Percentiles rank a stretch among this genome's conserved stretches.
phyloP scores from a whole-genome alignment of 495 filamentous ascomycete genomes.

The Podospora pseudocomata region DNA sequence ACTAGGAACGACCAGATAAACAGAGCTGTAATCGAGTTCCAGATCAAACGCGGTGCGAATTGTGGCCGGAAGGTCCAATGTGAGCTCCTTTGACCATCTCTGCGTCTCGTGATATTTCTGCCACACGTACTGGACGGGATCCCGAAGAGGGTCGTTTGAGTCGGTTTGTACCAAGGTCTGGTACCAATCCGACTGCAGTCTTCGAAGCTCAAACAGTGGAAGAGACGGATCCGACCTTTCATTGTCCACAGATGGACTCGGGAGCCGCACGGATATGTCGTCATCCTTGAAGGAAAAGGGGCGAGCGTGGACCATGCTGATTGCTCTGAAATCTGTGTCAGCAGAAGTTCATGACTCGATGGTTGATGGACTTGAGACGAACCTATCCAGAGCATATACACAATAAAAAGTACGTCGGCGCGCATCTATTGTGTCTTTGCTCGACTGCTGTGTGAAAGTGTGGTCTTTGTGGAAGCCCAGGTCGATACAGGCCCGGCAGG shows the following conservation, averaged over 20 bases:
- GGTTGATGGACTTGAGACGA: conserved; percentile 21
- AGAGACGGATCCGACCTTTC: conserved; percentile 49
- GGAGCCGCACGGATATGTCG: conserved; percentile 66
- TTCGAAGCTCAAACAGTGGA: conserved; percentile 70
- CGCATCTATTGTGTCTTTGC: conserved; percentile 61
- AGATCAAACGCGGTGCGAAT: conserved; percentile 70
- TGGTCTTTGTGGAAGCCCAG: conserved; percentile 84
- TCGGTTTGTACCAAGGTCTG: conserved; percentile 73
- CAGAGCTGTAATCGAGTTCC: conserved; percentile 78
- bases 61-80: conserved; percentile 52
- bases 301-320: conserved; percentile 72
- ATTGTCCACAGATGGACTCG: conserved; percentile 36
- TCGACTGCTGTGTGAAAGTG: conserved; percentile 57
- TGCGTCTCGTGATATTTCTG: conserved; percentile 60
- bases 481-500: conserved; percentile 78
- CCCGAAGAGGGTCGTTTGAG: conserved; percentile 54
- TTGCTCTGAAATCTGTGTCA: conserved; percentile 53
- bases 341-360: background rate
- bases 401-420: conserved; percentile 80
- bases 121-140: conserved; percentile 58
- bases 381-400: conserved; percentile 84
- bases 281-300: conserved; percentile 91
- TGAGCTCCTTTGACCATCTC: conserved; percentile 62
- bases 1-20: conserved; percentile 76
- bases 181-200: conserved; percentile 77